Evolutionary conservation across 1,284 basidiomycete species (phyloP), one percentile per base, ranked within the genome.

Genomic region (Cutaneotrichosporon sp.): DNA sequence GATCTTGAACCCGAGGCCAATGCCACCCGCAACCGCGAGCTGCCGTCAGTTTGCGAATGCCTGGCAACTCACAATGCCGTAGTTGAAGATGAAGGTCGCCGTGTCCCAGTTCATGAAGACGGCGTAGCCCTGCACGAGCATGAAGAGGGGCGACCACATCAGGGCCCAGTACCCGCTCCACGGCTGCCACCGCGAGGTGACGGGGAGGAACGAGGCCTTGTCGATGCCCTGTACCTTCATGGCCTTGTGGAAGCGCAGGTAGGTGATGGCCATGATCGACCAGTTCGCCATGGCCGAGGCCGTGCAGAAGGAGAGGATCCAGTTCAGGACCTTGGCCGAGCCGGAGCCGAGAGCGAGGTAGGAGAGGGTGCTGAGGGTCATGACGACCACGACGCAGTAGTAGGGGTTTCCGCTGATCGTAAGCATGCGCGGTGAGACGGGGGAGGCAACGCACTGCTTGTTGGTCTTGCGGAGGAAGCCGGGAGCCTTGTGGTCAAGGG

Each of bases 251-350:
- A 93, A 93, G 33, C 88, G 86, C 54, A 89, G 70, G 72, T 91
- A 92, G 4, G 87, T 89, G 46, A 90, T 62, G 36, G 81, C 81
- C 69, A 92, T 92, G 59, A 86, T 87, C 69, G 89, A 87, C 91
- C 91, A 93, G 88, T 38, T 89, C 80, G 90, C 83, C 59, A 87
- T 74, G 24, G 86, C 22, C 56, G 61, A n/a, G 58, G 70, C 65
- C 10, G 60, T 43, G 29, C 54, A 62, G 73, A 90, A 87, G 78
- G 87, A 89, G 34, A 85, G 71, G 67, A 92, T 86, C 88, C 89
- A 91, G 27, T 74, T 73, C 75, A 94, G 89, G 45, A 90, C 87
- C 47, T 75, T 81, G 46, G 87, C 86, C 7, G 87, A 82, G 52
- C 84, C 85, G 43, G 70, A 75, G 42, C 80, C 83, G 55, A 87